Evolutionary conservation across 768 basidiomycete genomes (phyloP), one percentile per base, ranked within the genome.

Genomic region (Rhodotorula graminis): DNA sequence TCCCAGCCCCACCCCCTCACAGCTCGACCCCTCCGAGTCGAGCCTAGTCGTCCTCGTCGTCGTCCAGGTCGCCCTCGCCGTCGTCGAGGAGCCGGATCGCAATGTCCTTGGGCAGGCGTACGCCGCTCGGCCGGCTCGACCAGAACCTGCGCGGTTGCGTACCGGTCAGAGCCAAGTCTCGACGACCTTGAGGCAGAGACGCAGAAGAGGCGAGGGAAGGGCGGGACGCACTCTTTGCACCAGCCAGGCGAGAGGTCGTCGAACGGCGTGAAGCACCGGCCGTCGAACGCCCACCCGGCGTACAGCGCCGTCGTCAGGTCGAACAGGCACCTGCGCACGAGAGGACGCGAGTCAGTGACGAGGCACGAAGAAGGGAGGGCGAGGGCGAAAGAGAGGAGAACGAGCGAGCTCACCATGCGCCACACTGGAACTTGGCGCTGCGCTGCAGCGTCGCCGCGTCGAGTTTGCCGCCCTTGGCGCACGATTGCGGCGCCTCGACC

Each of bases 231-330:
- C 70, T 71, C 59, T 29, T 71, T 71, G 64, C 70, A 71, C 70
- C 70, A 71, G 21, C 64, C 70, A 0, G 42, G 59, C 9, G 53
- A 55, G 12, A 25, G 37, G 44, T 71, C 60, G 52, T 66, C 33
- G 64, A 71, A 71, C 2, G 64, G 60, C 18, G 52, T 58, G 46
- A 71, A 71, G 64, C 70, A 71, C 21, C 46, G 52, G 46, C 70
- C 70, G 70, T 71, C 62, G 70, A 57, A 71, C 7, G 64, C 50
- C 69, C 69, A 70, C 18, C 69, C 69, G 12, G 69, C 69, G 69
- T 65, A 70, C 18, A 61, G 59, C 10, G 47, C 44, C 0, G 64
- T 65, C 15, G 69, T 70, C 7, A 70, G 53, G 53, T 70, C 69
- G 37, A 70, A 70, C 49, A 70, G 53, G 44, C 69, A 70, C 68